Evolutionary conservation across 371 early-diverging fungal genomes (phyloP).

Genomic region (Mortierella sp.): DNA sequence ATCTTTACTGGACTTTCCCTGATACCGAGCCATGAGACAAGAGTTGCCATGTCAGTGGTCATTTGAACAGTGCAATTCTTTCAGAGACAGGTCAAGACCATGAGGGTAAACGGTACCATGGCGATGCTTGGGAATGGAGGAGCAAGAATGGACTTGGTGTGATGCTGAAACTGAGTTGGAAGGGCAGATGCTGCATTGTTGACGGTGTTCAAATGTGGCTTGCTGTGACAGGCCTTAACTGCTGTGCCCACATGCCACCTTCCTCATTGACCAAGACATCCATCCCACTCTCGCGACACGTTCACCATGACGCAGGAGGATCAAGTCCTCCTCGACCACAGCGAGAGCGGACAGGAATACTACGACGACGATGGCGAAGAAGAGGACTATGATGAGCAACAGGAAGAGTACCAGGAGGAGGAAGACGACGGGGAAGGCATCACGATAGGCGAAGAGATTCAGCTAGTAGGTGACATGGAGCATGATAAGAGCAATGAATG

Average conservation of each 20-base stretch:
- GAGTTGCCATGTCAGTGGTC: no score
- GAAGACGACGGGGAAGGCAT: conserved; percentile 10
- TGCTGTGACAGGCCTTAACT: conserved; percentile 7
- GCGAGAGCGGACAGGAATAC: conserved; percentile 7
- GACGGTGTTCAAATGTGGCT: conserved; percentile 14
- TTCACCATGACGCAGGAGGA: conserved; percentile 1
- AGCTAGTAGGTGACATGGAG: conserved; percentile 14
- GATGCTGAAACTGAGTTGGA: no score
- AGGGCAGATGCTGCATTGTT: not conserved
- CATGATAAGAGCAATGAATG: no score
- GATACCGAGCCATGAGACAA: not conserved
- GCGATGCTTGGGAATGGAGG: not conserved
- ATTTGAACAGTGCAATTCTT: no score
- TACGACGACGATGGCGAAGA: conserved; percentile 11
- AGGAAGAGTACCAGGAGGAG: conserved; percentile 14
- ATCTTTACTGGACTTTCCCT: conserved; percentile 91
- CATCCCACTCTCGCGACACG: not conserved
- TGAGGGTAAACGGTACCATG: not conserved
- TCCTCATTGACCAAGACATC: not conserved
- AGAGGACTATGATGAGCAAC: conserved; percentile 3
- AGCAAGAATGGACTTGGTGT: not conserved
- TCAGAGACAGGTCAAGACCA: no score
- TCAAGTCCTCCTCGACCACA: conserved; percentile 1
- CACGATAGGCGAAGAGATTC: conserved; percentile 23
- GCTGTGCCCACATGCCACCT: conserved; percentile 4